These are phyloP conservation scores for Gossypium thurberi DNA, from an alignment of 345 rosid species.

Conservation along the genomic window DNA sequence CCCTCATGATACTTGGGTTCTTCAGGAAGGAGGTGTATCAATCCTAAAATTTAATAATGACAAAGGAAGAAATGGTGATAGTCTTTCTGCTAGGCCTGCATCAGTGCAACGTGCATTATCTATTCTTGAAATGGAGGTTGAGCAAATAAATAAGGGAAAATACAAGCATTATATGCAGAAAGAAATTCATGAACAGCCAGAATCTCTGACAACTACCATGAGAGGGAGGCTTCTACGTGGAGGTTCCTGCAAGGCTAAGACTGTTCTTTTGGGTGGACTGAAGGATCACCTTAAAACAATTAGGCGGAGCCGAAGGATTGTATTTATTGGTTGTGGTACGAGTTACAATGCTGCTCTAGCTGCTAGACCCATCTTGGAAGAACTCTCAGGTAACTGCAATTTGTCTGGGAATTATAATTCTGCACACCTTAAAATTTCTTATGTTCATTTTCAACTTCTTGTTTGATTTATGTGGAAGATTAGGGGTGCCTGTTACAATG, in stretches of 20 bases:
- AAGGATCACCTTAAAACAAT: constrained; percentile 92
- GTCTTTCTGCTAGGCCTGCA: constrained; percentile 51
- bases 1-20: background rate
- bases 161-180: constrained; percentile 96
- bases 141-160: constrained; percentile 87
- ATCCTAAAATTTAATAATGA: constrained; percentile 67
- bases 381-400: constrained; percentile 67
- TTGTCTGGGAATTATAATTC: background rate
- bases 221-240: constrained; percentile 93
- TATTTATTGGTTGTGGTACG: constrained; percentile 93
- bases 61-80: constrained; percentile 43
- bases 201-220: constrained; percentile 91
- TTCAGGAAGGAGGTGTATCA: constrained; percentile 82
- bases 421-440: background rate
- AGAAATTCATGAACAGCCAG: constrained; percentile 98
- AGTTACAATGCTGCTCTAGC: constrained; percentile 98
- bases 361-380: constrained; percentile 87
- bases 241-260: constrained; percentile 74
- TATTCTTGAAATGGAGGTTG: constrained; percentile 90
- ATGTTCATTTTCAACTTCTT: constrained; percentile 7
- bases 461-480: constrained; percentile 7
- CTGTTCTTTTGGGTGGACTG: constrained; percentile 89
- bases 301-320: constrained; percentile 85
- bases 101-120: constrained; percentile 93
- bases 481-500: constrained; percentile 95